Evolutionary conservation across 2,329 filamentous ascomycete genomes (phyloP), one percentile per base, ranked within the genome.

Genomic region (Bretziella fagacearum): DNA sequence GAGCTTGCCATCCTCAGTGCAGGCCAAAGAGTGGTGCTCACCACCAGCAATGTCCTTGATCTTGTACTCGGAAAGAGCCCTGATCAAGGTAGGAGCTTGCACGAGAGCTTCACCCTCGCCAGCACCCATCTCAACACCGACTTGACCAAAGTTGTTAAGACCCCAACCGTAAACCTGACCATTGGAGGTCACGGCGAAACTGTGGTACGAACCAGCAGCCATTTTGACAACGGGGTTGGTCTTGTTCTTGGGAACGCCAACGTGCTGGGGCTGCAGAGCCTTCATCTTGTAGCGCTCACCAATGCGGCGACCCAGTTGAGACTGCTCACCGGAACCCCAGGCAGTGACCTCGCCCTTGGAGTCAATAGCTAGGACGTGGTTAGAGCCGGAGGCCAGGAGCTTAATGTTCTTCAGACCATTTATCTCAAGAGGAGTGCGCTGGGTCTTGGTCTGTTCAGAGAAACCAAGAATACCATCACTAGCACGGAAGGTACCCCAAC

Each of bases 101-200:
- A 89, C 68, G 52, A 77, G 42, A 26, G 49, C 43, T 20, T 51
- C 48, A 27, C 47, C 83, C 46, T 77, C 79, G 23, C 73, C 71
- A 15, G 68, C 62, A 51, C 62, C 60, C 17, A 65, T 60, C 44
- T 67, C 67, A 44, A 82, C 74, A 3, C 65, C 84, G 13, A 82
- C 83, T 64, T 93, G 80, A 52, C 80, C 82, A 61, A 83, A 93
- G 63, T 82, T 86, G 69, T 93, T 93, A 25, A 89, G 67, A 20
- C 86, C 85, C 84, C 85, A 93, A 0, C 78, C 74, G 62, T 77
- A 91, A 26, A 89, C 79, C 25, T 73, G 69, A 32, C 78, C 82
- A 11, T 74, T 71, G 49, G 73, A 70, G 61, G 81, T 76, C 40
- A 93, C 68, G 15, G 84, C 84, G 55, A 93, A 89, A 55, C 78